Percentiles rank a stretch among this genome's conserved stretches.
These are phyloP conservation scores for Rhizopogon roseolus DNA, from an alignment of 768 basidiomycete genomes.

Conservation along the genomic window DNA sequence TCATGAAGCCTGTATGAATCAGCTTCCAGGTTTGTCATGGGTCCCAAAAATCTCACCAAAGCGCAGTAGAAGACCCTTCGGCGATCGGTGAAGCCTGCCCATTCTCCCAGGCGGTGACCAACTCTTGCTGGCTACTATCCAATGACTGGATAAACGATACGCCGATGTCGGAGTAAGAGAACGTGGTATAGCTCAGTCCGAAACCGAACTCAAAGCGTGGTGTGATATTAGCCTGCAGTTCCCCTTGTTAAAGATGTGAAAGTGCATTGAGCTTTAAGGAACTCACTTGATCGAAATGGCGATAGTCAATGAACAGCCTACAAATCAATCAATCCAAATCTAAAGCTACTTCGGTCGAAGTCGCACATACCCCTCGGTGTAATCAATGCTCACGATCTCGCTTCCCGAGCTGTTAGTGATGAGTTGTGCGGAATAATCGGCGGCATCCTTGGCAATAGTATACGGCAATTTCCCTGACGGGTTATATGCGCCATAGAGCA, in stretches of 20 bases:
- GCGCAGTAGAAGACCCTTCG: slow-evolving; percentile 50
- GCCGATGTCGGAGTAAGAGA: slow-evolving; percentile 30
- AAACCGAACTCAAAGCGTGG: slow-evolving; percentile 54
- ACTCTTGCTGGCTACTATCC: slow-evolving; percentile 17
- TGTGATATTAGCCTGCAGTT: slow-evolving; percentile 51
- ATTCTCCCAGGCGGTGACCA: slow-evolving; percentile 45
- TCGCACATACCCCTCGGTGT: slow-evolving; percentile 45
- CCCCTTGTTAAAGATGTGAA: slow-evolving; percentile 1
- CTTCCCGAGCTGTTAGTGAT: slow-evolving; percentile 29
- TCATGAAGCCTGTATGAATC: slow-evolving; percentile 21
- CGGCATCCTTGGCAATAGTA: slow-evolving; percentile 58
- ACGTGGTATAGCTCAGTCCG: slow-evolving; percentile 39
- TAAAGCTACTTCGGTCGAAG: not conserved
- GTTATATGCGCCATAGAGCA: slow-evolving; percentile 66
- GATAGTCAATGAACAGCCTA: slow-evolving; percentile 61
- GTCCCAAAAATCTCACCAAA: slow-evolving; percentile 39
- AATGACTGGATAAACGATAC: slow-evolving; percentile 33
- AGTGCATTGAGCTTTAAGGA: not conserved
- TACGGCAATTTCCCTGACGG: slow-evolving; percentile 69
- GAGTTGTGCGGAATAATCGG: slow-evolving; percentile 57
- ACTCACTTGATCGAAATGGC: slow-evolving; percentile 55
- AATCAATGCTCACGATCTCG: slow-evolving; percentile 48
- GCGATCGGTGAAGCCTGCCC: slow-evolving; percentile 45
- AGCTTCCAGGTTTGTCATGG: not conserved
- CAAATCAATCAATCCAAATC: slow-evolving; percentile 5